Conservation (phyloP, 1,284 basidiomycete species). For the Grifola frondosa region DNA sequence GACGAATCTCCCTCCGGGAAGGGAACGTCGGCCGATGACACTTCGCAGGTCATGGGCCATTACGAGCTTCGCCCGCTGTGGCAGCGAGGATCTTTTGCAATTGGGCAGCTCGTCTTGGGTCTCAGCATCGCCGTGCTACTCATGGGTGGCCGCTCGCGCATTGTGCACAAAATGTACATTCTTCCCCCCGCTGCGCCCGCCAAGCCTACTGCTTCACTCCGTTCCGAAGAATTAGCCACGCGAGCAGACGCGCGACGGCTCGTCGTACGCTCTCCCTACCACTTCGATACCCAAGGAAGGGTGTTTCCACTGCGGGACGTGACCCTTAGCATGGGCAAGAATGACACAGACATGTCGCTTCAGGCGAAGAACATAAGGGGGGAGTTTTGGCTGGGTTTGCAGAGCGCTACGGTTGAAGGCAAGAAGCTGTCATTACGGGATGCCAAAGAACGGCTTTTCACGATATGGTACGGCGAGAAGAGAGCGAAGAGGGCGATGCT, state of each 20-base stretch:
- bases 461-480: slow-evolving; percentile 23
- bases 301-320: slow-evolving; percentile 35
- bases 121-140: slow-evolving; percentile 34
- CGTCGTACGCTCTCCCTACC: slow-evolving; percentile 42
- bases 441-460: slow-evolving; percentile 22
- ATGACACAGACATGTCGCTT: slow-evolving; percentile 39
- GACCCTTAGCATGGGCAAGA: slow-evolving; percentile 34
- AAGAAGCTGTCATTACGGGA: slow-evolving; percentile 19
- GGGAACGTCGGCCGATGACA: slow-evolving; percentile 6
- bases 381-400: slow-evolving; percentile 41
- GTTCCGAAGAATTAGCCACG: slow-evolving; percentile 7
- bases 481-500: no score
- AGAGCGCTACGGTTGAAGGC: slow-evolving; percentile 36
- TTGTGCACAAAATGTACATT: slow-evolving; percentile 37
- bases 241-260: slow-evolving; percentile 19
- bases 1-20: slow-evolving; percentile 10
- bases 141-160: slow-evolving; percentile 35
- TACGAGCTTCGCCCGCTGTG: slow-evolving; percentile 37
- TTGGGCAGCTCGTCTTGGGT: slow-evolving; percentile 34
- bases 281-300: slow-evolving; percentile 34
- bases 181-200: slow-evolving; percentile 24
- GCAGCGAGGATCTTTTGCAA: slow-evolving; percentile 36
- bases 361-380: slow-evolving; percentile 37
- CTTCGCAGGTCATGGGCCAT: slow-evolving; percentile 10
- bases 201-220: slow-evolving; percentile 3